Conservation (phyloP, 2,329 filamentous ascomycete genomes). For the Aureobasidium mangrovei region DNA sequence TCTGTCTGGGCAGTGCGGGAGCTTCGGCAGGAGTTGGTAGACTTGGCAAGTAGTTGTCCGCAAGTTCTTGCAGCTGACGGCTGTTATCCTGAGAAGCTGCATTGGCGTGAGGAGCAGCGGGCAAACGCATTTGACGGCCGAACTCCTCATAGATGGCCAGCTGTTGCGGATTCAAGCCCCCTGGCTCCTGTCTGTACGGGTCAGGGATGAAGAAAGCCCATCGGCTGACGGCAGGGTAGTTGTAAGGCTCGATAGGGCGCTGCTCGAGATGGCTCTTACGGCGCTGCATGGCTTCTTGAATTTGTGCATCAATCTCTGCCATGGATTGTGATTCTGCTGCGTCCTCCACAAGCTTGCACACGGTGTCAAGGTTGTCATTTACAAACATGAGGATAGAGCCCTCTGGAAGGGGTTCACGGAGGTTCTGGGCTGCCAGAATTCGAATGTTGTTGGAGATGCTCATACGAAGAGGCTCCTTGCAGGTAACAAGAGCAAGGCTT, state of each 20-base stretch:
- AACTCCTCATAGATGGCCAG: constrained; percentile 97
- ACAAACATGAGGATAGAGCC: constrained; percentile 97
- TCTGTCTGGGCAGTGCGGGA: constrained; percentile 51
- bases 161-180: constrained; percentile 81
- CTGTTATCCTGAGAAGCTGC: constrained; percentile 50
- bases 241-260: constrained; percentile 74
- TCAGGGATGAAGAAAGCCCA: constrained; percentile 93
- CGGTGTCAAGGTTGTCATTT: constrained; percentile 90
- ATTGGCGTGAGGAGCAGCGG: constrained; percentile 41
- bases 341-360: constrained; percentile 89
- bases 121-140: constrained; percentile 66
- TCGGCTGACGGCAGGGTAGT: constrained; percentile 68
- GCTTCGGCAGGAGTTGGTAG: constrained; percentile 55
- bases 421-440: constrained; percentile 56
- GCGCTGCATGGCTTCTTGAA: constrained; percentile 69
- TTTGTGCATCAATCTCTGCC: constrained; percentile 89
- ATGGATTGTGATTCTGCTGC: constrained; percentile 89
- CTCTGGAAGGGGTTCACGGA: constrained; percentile 70
- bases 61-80: constrained; percentile 53
- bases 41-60: constrained; percentile 54
- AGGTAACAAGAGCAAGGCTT: constrained; percentile 91
- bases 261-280: constrained; percentile 67
- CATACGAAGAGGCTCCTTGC: constrained; percentile 89
- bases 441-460: constrained; percentile 98
- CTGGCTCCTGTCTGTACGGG: constrained; percentile 77